Percentiles rank a stretch among this genome's conserved stretches.
phyloP scores from a whole-genome alignment of 371 early-diverging fungal genomes.

The Mucor piriformis region DNA sequence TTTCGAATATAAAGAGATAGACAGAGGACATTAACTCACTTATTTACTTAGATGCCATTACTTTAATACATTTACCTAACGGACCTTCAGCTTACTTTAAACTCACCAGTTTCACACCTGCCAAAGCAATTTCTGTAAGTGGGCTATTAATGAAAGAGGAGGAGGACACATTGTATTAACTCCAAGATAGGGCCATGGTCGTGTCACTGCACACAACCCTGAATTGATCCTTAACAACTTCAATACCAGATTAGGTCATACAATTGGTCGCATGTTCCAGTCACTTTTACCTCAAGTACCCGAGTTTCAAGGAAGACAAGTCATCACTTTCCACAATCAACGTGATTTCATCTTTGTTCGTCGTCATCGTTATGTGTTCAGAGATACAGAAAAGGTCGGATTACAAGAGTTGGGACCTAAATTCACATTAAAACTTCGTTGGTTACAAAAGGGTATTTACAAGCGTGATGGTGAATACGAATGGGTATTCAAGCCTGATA shows the following conservation, averaged over 20 bases:
- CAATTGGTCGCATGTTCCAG: constrained; percentile 96
- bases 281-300: constrained; percentile 96
- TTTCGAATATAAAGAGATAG: background rate
- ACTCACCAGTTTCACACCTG: constrained; percentile 77
- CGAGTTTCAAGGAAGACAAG: constrained; percentile 95
- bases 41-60: constrained; percentile 72
- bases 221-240: constrained; percentile 99
- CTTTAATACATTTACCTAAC: constrained; percentile 93
- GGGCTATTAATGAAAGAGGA: background rate
- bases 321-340: constrained; percentile 97
- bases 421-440: constrained; percentile 93
- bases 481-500: constrained; percentile 90
- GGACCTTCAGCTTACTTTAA: constrained; percentile 98
- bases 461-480: constrained; percentile 93
- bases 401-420: constrained; percentile 97
- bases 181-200: constrained; percentile 86
- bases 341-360: constrained; percentile 99
- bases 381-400: constrained; percentile 85
- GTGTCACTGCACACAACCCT: constrained; percentile 85
- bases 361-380: constrained; percentile 95
- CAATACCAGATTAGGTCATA: constrained; percentile 95
- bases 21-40: background rate
- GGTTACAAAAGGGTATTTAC: constrained; percentile 94
- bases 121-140: constrained; percentile 76
- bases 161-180: too few species aligned